phyloP scores from a whole-genome alignment of 331 rosid genomes.

The Phaseolus coccineus region DNA sequence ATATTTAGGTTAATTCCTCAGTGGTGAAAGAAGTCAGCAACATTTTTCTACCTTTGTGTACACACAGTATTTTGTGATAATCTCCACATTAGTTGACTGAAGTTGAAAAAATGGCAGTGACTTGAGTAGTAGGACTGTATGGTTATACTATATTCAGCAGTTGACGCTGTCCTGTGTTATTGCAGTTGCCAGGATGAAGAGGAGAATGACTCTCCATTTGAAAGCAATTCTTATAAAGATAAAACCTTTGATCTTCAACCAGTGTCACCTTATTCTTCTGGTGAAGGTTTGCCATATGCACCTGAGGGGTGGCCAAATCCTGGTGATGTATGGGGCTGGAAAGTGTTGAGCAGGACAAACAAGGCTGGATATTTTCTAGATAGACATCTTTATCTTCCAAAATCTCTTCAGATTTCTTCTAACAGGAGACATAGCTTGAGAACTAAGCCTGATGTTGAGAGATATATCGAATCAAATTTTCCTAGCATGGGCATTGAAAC shows the following conservation, averaged over 20 bases:
- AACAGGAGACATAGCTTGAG: not conserved
- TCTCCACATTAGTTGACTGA: not conserved
- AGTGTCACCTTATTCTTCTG: not conserved
- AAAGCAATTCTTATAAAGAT: conserved; percentile 39
- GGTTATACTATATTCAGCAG: not conserved
- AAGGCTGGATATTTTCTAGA: not conserved
- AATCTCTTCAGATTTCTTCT: not conserved
- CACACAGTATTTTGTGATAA: not conserved
- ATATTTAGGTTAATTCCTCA: not conserved
- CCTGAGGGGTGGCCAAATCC: not conserved
- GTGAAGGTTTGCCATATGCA: not conserved
- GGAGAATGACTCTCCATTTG: conserved; percentile 34
- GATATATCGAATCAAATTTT: not conserved
- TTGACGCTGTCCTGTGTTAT: not conserved
- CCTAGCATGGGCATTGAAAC: not conserved
- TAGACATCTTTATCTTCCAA: not conserved
- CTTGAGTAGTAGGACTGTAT: not conserved
- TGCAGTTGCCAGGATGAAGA: conserved; percentile 14
- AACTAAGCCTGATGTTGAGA: not conserved
- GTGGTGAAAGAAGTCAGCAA: not conserved
- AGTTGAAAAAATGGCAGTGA: not conserved
- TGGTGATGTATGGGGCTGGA: not conserved
- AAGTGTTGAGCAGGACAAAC: not conserved
- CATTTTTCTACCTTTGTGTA: not conserved
- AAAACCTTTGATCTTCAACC: not conserved